Conservation (phyloP, 441 rosid genomes). For the Mallotus japonicus region DNA sequence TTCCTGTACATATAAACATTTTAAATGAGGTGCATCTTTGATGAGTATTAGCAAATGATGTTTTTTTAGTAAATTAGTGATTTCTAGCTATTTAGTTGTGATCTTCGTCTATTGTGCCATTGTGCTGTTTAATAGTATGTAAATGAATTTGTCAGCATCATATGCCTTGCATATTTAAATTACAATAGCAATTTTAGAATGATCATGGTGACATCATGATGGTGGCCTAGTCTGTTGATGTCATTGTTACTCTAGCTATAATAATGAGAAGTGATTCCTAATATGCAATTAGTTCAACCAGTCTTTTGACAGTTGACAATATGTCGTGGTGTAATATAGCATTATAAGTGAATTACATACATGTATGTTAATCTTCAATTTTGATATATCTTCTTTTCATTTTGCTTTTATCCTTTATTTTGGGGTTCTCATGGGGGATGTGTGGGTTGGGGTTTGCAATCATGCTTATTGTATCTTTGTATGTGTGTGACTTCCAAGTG, state of each 20-base stretch:
- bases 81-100: too few species aligned
- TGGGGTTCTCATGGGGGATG: neutral
- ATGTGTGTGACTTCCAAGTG: slow-evolving; percentile 12
- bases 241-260: neutral
- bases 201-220: neutral
- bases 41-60: too few species aligned
- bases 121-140: too few species aligned
- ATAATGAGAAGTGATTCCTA: neutral
- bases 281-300: neutral
- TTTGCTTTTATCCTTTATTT: neutral
- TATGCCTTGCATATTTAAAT: too few species aligned
- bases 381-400: neutral
- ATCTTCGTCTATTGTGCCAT: too few species aligned
- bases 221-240: neutral
- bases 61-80: too few species aligned
- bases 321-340: too few species aligned
- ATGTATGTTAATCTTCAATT: neutral
- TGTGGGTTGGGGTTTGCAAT: neutral
- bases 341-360: too few species aligned
- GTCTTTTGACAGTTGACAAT: too few species aligned
- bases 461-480: neutral
- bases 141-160: too few species aligned
- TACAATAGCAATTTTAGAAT: neutral
- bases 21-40: too few species aligned
- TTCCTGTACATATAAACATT: too few species aligned